Percentiles rank a stretch among this genome's conserved stretches.
Conservation (phyloP, 1,139 yeast species). For the Nakaseomyces bracarensis region DNA sequence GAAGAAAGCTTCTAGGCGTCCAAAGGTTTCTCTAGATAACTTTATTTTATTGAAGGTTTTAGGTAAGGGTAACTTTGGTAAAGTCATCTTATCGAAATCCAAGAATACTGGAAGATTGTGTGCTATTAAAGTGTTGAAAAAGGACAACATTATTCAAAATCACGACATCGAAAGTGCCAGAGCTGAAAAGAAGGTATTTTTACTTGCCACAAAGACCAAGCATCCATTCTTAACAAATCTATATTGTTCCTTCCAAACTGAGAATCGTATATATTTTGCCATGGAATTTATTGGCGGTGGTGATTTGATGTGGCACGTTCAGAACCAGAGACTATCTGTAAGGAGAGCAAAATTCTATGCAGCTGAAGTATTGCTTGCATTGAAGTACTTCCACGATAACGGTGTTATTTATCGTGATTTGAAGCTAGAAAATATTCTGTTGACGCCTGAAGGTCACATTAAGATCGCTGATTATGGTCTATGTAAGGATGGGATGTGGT, state of each 20-base stretch:
- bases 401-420: slow-evolving; percentile 95
- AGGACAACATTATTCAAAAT: slow-evolving; percentile 87
- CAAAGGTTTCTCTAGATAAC: slow-evolving; percentile 86
- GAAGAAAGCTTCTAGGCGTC: slow-evolving; percentile 30
- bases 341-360: slow-evolving; percentile 95
- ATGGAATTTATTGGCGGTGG: slow-evolving; percentile 98
- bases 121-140: slow-evolving; percentile 92
- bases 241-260: slow-evolving; percentile 96
- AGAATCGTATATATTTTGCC: slow-evolving; percentile 91
- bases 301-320: slow-evolving; percentile 98
- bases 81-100: slow-evolving; percentile 93
- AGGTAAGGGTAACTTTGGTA: slow-evolving; percentile 97
- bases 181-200: slow-evolving; percentile 85
- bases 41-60: slow-evolving; percentile 87
- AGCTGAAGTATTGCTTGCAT: slow-evolving; percentile 84
- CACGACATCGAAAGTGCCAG: slow-evolving; percentile 94
- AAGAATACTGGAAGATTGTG: slow-evolving; percentile 65
- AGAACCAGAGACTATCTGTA: slow-evolving; percentile 79
- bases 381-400: slow-evolving; percentile 88
- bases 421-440: slow-evolving; percentile 84
- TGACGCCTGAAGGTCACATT: slow-evolving; percentile 89
- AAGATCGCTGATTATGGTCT: slow-evolving; percentile 95
- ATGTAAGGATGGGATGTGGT: slow-evolving; percentile 94
- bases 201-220: slow-evolving; percentile 79
- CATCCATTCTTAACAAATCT: slow-evolving; percentile 90